Evolutionary conservation across 2,329 filamentous ascomycete genomes (phyloP), one percentile per base, ranked within the genome.

Genomic region (Penicillium sp.): DNA sequence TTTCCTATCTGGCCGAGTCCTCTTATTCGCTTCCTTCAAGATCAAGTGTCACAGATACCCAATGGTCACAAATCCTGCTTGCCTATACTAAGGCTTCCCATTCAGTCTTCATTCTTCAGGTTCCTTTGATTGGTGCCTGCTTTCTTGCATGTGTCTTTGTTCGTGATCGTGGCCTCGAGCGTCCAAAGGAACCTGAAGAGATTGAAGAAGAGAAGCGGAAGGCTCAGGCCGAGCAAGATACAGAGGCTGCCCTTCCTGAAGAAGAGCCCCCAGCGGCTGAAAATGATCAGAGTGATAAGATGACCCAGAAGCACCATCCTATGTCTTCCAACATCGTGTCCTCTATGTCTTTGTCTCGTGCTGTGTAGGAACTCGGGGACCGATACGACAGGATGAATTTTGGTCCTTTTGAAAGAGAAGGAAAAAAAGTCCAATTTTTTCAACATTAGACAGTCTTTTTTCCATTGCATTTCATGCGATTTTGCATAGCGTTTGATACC

Each of bases 21-120:
- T 68, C 75, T 0, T 80, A 78, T 54, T 71, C 61, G 19, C 66
- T 72, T 26, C 77, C 63, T 6, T 54, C 59, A 29, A 54, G 52
- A 49, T 58, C 59, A 8, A 65, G 58, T 6, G 47, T 77, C 45
- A 63, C 69, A 3, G 58, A 65, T 40, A 60, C 61, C 2, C 71
- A 79, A 31, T 71, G 73, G 67, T 64, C 70, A 0, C 69, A 67
- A 13, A 77, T 85, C 2, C 56, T 82, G 7, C 60, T 73, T 34
- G 79, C 83, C 0, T 86, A 85, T 65, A 79, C 80, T 65, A 71
- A 72, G 9, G 84, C 81, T 0, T 84, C 79, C 19, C 75, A 77
- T 26, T 76, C 78, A 0, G 83, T 87, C 0, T 87, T 87, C 56
- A 79, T 82, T 21, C 66, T 85, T 34, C 83, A 83, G 64, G 76